Conservation (phyloP, 2,329 filamentous ascomycete species). For the Chaetoscypha palmicola region DNA sequence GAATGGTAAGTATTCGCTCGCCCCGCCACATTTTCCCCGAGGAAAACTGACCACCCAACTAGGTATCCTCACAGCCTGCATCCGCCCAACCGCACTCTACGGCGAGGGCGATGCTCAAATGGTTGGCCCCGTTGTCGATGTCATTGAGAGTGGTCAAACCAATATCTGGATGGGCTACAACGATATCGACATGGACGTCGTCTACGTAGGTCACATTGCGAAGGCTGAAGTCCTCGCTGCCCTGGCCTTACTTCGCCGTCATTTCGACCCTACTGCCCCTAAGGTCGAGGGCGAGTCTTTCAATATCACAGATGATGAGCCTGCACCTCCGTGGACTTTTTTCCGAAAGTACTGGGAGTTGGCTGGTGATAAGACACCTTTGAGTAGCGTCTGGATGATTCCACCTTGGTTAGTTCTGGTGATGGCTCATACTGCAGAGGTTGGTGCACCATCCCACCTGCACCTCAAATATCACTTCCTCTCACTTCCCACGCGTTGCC, state of each 20-base stretch:
- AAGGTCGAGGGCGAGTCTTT: slow-evolving; percentile 21
- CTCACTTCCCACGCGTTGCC: not conserved
- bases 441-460: not conserved
- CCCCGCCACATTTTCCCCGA: too few relatives aligned
- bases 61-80: slow-evolving; percentile 42
- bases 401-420: slow-evolving; percentile 16
- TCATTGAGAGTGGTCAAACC: slow-evolving; percentile 41
- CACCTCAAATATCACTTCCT: too few relatives aligned
- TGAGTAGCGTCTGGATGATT: slow-evolving; percentile 18
- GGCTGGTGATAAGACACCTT: slow-evolving; percentile 17
- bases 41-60: too few relatives aligned
- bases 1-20: slow-evolving; percentile 11
- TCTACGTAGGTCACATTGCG: slow-evolving; percentile 31
- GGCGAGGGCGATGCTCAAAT: slow-evolving; percentile 37
- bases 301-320: slow-evolving; percentile 21
- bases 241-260: slow-evolving; percentile 27
- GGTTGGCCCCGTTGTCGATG: slow-evolving; percentile 33
- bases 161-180: slow-evolving; percentile 46
- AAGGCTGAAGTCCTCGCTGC: slow-evolving; percentile 38
- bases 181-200: slow-evolving; percentile 39
- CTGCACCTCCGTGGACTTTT: slow-evolving; percentile 16
- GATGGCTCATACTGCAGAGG: slow-evolving; percentile 18
- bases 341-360: slow-evolving; percentile 20
- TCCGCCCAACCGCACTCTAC: slow-evolving; percentile 46
- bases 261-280: slow-evolving; percentile 11